Percentiles rank a stretch among this genome's conserved stretches.
These are phyloP conservation scores for Pterulicium gracile DNA, from an alignment of 1,284 basidiomycete species.

Conservation along the genomic window DNA sequence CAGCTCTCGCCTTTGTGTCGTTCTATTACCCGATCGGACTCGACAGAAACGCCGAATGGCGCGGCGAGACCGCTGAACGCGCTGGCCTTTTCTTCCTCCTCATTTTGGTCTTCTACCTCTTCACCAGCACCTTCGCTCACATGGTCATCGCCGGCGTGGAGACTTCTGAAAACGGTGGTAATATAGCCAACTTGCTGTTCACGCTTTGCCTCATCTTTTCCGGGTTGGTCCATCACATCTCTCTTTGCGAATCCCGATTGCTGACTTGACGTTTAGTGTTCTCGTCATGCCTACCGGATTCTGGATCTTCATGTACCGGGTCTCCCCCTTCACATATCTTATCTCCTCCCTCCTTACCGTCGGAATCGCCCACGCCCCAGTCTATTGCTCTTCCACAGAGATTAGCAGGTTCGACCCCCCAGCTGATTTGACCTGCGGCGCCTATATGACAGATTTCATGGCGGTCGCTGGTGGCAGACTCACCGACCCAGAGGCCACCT, in stretches of 20 bases:
- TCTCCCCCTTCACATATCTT: constrained; percentile 36
- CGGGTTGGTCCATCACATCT: not conserved
- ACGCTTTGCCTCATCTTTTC: not conserved
- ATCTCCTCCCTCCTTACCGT: constrained; percentile 12
- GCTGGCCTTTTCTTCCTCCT: constrained; percentile 11
- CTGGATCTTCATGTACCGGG: constrained; percentile 20
- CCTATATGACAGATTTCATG: constrained; percentile 31
- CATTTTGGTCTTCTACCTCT: constrained; percentile 2
- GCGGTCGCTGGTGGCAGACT: constrained; percentile 34
- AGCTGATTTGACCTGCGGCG: constrained; percentile 30
- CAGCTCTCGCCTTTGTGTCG: constrained; percentile 11
- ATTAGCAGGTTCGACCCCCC: constrained; percentile 29
- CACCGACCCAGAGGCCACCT: constrained; percentile 28
- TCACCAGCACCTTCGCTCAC: constrained; percentile 7
- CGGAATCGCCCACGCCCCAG: constrained; percentile 19
- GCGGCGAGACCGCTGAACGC: constrained; percentile 14
- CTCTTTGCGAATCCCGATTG: not conserved
- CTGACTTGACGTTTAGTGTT: not conserved
- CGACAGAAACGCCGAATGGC: not conserved
- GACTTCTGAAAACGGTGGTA: not conserved
- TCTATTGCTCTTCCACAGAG: constrained; percentile 29
- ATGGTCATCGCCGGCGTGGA: constrained; percentile 2
- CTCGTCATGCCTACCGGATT: constrained; percentile 4
- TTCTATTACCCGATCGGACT: constrained; percentile 3
- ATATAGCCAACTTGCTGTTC: constrained; percentile 3